phyloP scores from a whole-genome alignment of 2,329 filamentous ascomycete genomes.

The Kalmusia sp. region DNA sequence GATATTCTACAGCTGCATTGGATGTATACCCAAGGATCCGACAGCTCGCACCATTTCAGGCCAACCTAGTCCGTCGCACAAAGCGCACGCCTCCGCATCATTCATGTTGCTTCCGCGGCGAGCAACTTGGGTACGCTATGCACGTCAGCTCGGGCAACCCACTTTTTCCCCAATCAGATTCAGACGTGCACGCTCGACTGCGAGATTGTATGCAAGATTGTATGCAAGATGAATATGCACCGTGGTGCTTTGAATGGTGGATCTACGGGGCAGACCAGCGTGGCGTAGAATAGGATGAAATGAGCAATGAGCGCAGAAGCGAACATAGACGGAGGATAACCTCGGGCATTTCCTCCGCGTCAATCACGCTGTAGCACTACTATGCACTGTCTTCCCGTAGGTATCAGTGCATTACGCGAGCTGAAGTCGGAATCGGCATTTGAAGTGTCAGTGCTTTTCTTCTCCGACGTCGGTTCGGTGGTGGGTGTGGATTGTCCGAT shows the following conservation, averaged over 20 bases:
- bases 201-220: neutral
- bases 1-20: too few relatives aligned
- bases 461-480: too few relatives aligned
- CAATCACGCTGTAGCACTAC: neutral
- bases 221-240: conserved; percentile 1
- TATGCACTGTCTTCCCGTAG: too few relatives aligned
- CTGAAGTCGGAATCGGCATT: neutral
- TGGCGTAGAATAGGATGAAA: too few relatives aligned
- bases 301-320: too few relatives aligned
- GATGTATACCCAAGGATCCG: too few relatives aligned
- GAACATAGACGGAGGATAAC: too few relatives aligned
- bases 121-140: neutral
- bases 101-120: conserved; percentile 5
- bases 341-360: neutral
- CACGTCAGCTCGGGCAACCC: neutral
- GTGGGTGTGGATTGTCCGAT: too few relatives aligned
- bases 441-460: neutral
- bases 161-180: neutral
- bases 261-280: neutral
- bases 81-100: conserved; percentile 8
- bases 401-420: neutral
- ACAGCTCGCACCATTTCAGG: too few relatives aligned
- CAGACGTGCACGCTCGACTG: neutral
- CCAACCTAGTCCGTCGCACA: neutral
- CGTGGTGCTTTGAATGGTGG: neutral